phyloP scores from a whole-genome alignment of 352 stramenopile genomes.

The Phytopythium helicoides region DNA sequence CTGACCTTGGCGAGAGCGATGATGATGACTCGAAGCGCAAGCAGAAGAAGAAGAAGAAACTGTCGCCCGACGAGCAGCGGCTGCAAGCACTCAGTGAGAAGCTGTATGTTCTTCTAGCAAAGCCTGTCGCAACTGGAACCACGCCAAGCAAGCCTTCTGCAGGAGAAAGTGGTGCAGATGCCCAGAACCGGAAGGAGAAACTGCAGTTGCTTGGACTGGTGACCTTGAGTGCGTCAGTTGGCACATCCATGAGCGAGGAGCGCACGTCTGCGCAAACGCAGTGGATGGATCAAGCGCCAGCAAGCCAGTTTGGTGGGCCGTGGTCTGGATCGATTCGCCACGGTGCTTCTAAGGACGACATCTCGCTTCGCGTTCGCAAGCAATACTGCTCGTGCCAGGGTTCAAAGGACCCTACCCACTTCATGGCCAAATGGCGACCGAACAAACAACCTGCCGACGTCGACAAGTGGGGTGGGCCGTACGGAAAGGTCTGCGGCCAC shows the following conservation, averaged over 20 bases:
- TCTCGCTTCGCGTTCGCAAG: constrained; percentile 55
- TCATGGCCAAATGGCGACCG: constrained; percentile 55
- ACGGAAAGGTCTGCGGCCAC: constrained; percentile 85
- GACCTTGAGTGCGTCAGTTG: constrained; percentile 55
- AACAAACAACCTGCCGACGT: constrained; percentile 71
- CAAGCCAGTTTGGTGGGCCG: constrained; percentile 38
- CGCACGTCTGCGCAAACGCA: constrained; percentile 75
- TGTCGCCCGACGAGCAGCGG: constrained; percentile 65
- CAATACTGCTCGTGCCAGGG: constrained; percentile 25
- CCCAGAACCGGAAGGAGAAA: constrained; percentile 56
- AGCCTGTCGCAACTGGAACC: constrained; percentile 16
- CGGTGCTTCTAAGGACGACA: constrained; percentile 70
- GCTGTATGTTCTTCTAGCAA: constrained; percentile 53
- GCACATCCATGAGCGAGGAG: constrained; percentile 44
- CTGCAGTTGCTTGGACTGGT: constrained; percentile 58
- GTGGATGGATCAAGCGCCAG: constrained; percentile 75
- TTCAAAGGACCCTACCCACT: constrained; percentile 10
- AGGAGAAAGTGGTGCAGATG: constrained; percentile 7
- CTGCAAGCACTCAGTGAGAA: constrained; percentile 71
- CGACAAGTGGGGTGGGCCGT: constrained; percentile 78
- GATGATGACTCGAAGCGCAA: constrained; percentile 30
- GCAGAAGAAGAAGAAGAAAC: constrained; percentile 34
- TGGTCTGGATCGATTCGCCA: constrained; percentile 72
- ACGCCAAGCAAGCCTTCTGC: no score
- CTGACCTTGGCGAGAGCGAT: constrained; percentile 46